phyloP scores from a whole-genome alignment of 1,284 basidiomycete genomes.

The Somion occarium region DNA sequence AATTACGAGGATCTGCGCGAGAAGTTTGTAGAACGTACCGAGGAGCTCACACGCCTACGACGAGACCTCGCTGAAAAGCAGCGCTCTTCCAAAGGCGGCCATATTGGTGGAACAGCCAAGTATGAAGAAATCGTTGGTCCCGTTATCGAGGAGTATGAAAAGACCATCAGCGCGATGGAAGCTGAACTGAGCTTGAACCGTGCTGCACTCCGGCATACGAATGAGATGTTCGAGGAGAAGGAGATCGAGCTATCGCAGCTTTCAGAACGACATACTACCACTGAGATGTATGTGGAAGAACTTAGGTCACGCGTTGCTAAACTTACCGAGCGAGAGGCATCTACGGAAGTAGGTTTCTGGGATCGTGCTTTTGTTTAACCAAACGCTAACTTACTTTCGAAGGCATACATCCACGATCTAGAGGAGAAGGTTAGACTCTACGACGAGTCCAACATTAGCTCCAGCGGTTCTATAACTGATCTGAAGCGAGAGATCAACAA shows the following conservation, averaged over 20 bases:
- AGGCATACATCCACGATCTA: constrained; percentile 90
- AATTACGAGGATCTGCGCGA: constrained; percentile 82
- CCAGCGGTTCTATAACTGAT: constrained; percentile 74
- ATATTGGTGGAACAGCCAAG: constrained; percentile 67
- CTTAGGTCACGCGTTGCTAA: constrained; percentile 78
- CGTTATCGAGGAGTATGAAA: constrained; percentile 98
- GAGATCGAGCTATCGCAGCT: constrained; percentile 71
- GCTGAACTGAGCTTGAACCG: constrained; percentile 89
- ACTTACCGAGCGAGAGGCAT: constrained; percentile 82
- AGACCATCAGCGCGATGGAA: constrained; percentile 93
- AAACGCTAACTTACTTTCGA: constrained; percentile 12
- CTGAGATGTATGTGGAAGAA: constrained; percentile 85
- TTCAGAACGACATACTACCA: constrained; percentile 67
- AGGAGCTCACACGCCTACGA: constrained; percentile 78
- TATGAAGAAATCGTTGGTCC: constrained; percentile 97
- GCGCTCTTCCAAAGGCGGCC: constrained; percentile 48
- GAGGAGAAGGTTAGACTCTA: constrained; percentile 86
- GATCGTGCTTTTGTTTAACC: constrained; percentile 8
- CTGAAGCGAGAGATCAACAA: constrained; percentile 80
- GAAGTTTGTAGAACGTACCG: constrained; percentile 81
- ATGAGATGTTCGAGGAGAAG: constrained; percentile 89
- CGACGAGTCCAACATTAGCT: constrained; percentile 73
- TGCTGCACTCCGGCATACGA: constrained; percentile 85
- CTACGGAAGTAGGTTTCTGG: constrained; percentile 68
- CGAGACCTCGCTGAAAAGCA: constrained; percentile 74